Evolutionary conservation across 202 grass and related monocot species (phyloP).

Genomic region (Miscanthus sacchariflorus): DNA sequence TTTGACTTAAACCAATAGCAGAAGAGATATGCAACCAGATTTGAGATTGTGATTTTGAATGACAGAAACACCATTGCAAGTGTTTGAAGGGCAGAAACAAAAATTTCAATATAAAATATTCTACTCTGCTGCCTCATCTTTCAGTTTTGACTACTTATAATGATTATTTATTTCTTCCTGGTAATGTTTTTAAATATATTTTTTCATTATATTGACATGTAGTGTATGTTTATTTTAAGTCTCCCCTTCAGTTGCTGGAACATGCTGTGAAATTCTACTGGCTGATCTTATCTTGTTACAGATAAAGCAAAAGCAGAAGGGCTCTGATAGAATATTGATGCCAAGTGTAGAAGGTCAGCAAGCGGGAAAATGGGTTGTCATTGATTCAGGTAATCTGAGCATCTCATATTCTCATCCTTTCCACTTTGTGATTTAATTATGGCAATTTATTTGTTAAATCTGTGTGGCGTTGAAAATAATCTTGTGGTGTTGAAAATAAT

Average conservation of each 20-base stretch:
- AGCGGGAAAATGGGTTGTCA: conserved; percentile 92
- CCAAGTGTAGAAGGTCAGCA: conserved; percentile 87
- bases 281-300: conserved; percentile 36
- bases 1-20: neutral
- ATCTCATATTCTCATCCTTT: neutral
- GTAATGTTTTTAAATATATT: neutral
- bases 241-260: neutral
- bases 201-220: neutral
- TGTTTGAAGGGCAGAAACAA: neutral
- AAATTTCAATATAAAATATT: neutral
- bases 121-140: neutral
- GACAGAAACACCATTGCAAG: neutral
- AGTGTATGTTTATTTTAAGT: neutral
- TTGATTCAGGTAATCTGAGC: conserved; percentile 80
- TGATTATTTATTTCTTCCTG: neutral
- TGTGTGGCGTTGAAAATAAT: neutral
- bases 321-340: conserved; percentile 79
- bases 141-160: conserved; percentile 1
- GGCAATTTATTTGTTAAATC: neutral
- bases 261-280: neutral
- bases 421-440: conserved; percentile 1
- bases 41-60: neutral
- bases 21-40: neutral
- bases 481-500: conserved; percentile 7
- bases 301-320: conserved; percentile 92